Evolutionary conservation across 805 yeast genomes (phyloP).

Genomic region (Candida parachauliodes): DNA sequence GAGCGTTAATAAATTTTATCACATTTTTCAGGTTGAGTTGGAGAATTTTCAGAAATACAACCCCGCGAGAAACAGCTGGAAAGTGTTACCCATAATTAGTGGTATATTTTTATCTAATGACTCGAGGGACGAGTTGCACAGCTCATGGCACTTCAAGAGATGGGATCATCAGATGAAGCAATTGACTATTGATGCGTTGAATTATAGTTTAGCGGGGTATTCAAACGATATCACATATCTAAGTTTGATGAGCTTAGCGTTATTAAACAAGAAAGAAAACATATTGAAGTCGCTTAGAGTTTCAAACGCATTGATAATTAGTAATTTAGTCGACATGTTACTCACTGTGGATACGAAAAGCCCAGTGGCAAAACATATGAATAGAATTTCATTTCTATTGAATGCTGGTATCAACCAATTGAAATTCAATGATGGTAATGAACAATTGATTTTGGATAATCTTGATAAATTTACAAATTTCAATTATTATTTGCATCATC

Average conservation of each 20-base stretch:
- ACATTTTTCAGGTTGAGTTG: conserved; percentile 31
- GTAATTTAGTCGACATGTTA: conserved; percentile 18
- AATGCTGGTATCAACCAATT: conserved; percentile 29
- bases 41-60: conserved; percentile 26
- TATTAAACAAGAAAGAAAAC: conserved; percentile 25
- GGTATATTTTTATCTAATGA: conserved; percentile 42
- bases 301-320: conserved; percentile 18
- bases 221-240: conserved; percentile 24
- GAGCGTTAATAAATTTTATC: conserved; percentile 42
- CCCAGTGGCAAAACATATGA: conserved; percentile 49
- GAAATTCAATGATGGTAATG: conserved; percentile 12
- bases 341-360: conserved; percentile 14
- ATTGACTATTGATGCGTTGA: conserved; percentile 28
- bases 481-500: conserved; percentile 15
- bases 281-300: conserved; percentile 13
- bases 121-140: conserved; percentile 29
- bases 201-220: conserved; percentile 20
- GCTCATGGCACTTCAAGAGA: conserved; percentile 31
- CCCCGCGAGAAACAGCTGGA: conserved; percentile 38
- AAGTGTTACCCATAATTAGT: conserved; percentile 43
- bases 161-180: conserved; percentile 27
- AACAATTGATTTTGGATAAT: conserved; percentile 17
- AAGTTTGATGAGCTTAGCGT: conserved; percentile 32
- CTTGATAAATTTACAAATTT: conserved; percentile 24
- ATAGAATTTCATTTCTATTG: conserved; percentile 44